Evolutionary conservation across 2,329 filamentous ascomycete genomes (phyloP), one percentile per base, ranked within the genome.

Genomic region (Microsporum canis): DNA sequence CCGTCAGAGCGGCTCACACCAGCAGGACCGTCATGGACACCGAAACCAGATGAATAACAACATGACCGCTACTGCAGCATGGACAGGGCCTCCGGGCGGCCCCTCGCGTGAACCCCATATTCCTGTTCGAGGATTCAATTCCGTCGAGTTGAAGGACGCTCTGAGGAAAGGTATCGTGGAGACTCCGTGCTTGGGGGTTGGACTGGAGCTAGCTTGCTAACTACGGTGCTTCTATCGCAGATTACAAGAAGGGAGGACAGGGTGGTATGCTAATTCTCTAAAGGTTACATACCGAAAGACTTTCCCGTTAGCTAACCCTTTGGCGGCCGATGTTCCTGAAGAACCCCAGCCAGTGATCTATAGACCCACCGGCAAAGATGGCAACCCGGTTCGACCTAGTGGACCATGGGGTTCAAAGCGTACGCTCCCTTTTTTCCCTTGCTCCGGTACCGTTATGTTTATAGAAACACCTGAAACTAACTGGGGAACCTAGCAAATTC

Each of bases 381-480:
- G 74, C 58, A 72, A 76, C 23, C 64, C 65, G 61, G 69, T 70
- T 59, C 69, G 73, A 64, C 67, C 71, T 3, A 70, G 73, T 60
- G 72, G 72, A 43, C 74, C 77, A 31, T 78, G 76, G 76, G 76
- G 71, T 7, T 68, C 72, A 23, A 79, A 78, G 65, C 68, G 77
- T 79, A 74, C 63, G 72, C 36, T 6, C 10, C 33, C 38, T 31
- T 45, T 27, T 12, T 34, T 53, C 29, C 31, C 27, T 53, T 53
- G 17, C 10, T 33, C 43, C 43, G 43, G 43, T 17, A 10, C 61
- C 41, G 23, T 38, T 5, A 47, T 31, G n/a, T 34, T 59, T 47
- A 17, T 31, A 43, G 29, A 51, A 17, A 41, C 14, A 47, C 29
- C 27, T 60, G 66, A 58, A 67, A 58, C 51, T 57, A 43, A 65